Percentiles rank a stretch among this genome's conserved stretches.
These are phyloP conservation scores for Fomitiporia mediterranea DNA, from an alignment of 1,284 basidiomycete genomes.

Conservation along the genomic window DNA sequence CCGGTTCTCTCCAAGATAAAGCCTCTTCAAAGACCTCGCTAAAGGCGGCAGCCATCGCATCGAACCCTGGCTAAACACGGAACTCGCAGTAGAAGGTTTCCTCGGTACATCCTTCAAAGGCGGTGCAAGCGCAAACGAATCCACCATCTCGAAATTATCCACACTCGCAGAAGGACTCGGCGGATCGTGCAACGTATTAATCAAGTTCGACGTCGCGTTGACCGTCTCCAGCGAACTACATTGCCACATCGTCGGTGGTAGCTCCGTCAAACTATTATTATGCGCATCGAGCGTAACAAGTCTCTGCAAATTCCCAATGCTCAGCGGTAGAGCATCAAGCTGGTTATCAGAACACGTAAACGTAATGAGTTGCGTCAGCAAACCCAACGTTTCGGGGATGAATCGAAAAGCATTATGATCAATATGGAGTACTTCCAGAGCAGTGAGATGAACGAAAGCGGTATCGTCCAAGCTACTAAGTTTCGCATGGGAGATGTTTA, in stretches of 20 bases:
- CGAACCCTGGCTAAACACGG: conserved; percentile 25
- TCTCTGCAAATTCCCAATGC: conserved; percentile 73
- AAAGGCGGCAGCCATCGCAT: conserved; percentile 55
- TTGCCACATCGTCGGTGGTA: conserved; percentile 81
- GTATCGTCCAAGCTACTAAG: conserved; percentile 79
- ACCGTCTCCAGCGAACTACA: conserved; percentile 73
- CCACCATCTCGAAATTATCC: conserved; percentile 7
- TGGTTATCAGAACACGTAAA: conserved; percentile 91
- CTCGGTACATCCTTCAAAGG: conserved; percentile 28
- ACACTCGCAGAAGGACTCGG: conserved; percentile 28
- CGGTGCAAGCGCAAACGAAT: conserved; percentile 4
- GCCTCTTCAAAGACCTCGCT: conserved; percentile 65
- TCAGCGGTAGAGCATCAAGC: conserved; percentile 72
- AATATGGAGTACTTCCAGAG: conserved; percentile 69
- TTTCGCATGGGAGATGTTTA: conserved; percentile 91
- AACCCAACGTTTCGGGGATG: conserved; percentile 79
- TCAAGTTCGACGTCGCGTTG: conserved; percentile 88
- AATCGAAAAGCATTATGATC: conserved; percentile 86
- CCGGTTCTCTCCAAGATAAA: conserved; percentile 89
- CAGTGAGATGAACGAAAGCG: conserved; percentile 67
- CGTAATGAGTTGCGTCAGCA: conserved; percentile 63
- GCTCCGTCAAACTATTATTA: conserved; percentile 83
- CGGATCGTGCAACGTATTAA: conserved; percentile 72
- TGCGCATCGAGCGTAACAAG: conserved; percentile 84
- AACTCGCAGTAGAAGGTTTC: conserved; percentile 42